Evolutionary conservation across 306 rosid species (phyloP).

Genomic region (Gastrolobium villosum): DNA sequence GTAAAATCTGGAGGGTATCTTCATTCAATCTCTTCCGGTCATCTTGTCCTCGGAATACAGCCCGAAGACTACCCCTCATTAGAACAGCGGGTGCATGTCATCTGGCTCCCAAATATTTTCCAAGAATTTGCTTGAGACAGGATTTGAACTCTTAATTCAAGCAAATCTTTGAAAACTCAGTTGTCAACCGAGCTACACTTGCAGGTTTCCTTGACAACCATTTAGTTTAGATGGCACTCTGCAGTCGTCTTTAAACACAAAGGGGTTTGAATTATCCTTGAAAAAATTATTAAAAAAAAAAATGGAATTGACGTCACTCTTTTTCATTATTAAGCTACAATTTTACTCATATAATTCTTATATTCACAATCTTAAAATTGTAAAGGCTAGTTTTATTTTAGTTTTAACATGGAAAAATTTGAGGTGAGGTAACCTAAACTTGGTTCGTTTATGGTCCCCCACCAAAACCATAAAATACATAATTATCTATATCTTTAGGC

Average conservation of each 20-base stretch:
- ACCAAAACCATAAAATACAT: slow-evolving; percentile 15
- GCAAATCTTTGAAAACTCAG: too few relatives aligned
- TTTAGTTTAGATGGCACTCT: not conserved
- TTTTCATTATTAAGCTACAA: not conserved
- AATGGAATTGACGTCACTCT: not conserved
- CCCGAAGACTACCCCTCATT: too few relatives aligned
- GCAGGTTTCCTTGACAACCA: not conserved
- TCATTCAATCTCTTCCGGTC: too few relatives aligned
- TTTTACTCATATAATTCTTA: not conserved
- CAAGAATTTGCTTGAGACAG: too few relatives aligned
- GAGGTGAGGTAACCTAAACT: not conserved
- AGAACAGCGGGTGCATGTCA: too few relatives aligned
- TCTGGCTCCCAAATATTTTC: too few relatives aligned
- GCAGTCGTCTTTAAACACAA: not conserved
- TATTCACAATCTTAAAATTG: not conserved
- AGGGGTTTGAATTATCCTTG: not conserved
- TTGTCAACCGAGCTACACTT: too few relatives aligned
- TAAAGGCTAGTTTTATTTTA: not conserved
- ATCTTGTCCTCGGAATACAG: too few relatives aligned
- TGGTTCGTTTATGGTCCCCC: slow-evolving; percentile 33
- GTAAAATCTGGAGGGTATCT: too few relatives aligned
- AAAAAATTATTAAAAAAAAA: not conserved
- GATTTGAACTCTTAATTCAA: too few relatives aligned
- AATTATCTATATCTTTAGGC: slow-evolving; percentile 9
- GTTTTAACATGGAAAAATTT: not conserved